Conservation (phyloP, 208 protist genomes). For the Trypanosoma boissoni region DNA sequence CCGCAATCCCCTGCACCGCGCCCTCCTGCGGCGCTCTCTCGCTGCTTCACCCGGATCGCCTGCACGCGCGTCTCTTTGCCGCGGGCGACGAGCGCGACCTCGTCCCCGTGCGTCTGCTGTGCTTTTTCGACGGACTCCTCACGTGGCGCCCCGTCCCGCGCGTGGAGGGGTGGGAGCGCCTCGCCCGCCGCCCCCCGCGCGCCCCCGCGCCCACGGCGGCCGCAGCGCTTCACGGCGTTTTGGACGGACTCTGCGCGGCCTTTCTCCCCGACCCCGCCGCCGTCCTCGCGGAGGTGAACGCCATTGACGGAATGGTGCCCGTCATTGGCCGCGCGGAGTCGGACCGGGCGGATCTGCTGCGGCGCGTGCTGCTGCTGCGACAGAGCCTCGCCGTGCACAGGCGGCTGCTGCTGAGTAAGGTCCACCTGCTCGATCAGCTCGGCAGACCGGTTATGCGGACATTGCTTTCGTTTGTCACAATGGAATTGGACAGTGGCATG, state of each 20-base stretch:
- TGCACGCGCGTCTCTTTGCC: conserved; percentile 7
- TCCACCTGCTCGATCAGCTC: conserved; percentile 42
- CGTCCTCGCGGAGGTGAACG: conserved; percentile 56
- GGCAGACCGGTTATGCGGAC: conserved; percentile 31
- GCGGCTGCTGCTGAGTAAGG: conserved; percentile 46
- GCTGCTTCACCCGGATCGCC: not conserved
- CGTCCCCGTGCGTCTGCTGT: conserved; percentile 5
- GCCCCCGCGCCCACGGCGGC: conserved; percentile 24
- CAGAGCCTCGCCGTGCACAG: conserved; percentile 46
- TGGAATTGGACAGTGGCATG: not conserved
- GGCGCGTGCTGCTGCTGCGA: conserved; percentile 54
- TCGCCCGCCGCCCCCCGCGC: not conserved
- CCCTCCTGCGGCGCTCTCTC: not conserved
- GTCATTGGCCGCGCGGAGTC: conserved; percentile 40
- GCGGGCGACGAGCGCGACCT: not conserved
- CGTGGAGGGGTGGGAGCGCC: conserved; percentile 14
- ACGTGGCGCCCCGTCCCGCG: conserved; percentile 12
- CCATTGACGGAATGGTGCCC: conserved; percentile 64
- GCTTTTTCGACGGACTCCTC: conserved; percentile 16
- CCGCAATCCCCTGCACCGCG: not conserved
- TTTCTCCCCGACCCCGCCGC: conserved; percentile 46
- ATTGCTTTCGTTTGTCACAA: conserved; percentile 32
- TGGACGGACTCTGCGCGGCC: conserved; percentile 37
- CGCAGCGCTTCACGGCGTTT: conserved; percentile 28
- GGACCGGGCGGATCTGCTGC: conserved; percentile 63